Evolutionary conservation across 2,329 filamentous ascomycete genomes (phyloP).

Genomic region (Botrytis medusae): DNA sequence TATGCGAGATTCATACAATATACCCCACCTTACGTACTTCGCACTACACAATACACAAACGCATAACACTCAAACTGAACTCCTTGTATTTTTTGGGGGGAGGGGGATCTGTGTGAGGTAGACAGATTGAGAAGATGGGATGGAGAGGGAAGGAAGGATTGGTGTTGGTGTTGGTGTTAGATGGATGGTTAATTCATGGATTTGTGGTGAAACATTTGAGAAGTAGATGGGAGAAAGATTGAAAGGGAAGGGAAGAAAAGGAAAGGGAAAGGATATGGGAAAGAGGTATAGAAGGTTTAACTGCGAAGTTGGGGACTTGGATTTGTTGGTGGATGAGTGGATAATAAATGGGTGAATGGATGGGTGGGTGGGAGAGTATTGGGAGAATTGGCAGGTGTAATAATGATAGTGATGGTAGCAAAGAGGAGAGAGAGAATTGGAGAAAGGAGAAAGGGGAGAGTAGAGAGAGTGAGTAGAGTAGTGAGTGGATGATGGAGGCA

Average conservation of each 20-base stretch:
- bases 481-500: background rate
- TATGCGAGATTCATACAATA: slow-evolving; percentile 17
- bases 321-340: background rate
- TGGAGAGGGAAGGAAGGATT: background rate
- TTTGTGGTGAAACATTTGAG: background rate
- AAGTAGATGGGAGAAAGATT: background rate
- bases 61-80: slow-evolving; percentile 3
- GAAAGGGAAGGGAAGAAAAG: background rate
- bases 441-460: background rate
- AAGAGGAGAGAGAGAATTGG: background rate
- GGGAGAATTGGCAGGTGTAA: slow-evolving; percentile 6
- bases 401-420: slow-evolving; percentile 3
- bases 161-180: slow-evolving; percentile 6
- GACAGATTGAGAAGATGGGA: background rate
- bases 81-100: background rate
- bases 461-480: background rate
- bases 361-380: background rate
- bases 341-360: slow-evolving; percentile 10
- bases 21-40: slow-evolving; percentile 17
- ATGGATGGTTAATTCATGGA: background rate
- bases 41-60: background rate
- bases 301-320: slow-evolving; percentile 1
- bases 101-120: background rate
- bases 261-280: background rate
- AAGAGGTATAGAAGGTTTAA: background rate